Conservation (phyloP, 305 asterid species). For the Solanum hybrid region DNA sequence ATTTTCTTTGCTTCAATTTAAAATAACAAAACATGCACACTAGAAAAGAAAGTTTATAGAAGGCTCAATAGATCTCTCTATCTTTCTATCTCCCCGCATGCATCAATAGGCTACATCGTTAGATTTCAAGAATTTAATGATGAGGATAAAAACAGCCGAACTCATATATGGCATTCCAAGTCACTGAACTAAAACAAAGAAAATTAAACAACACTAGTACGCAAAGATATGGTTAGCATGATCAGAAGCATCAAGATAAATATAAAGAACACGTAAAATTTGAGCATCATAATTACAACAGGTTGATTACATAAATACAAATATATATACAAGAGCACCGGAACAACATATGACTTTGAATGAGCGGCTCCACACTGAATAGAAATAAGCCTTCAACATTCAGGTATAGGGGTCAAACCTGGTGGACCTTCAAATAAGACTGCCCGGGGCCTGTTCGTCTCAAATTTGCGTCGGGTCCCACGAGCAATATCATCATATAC, state of each 20-base stretch:
- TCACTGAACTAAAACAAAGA: not conserved
- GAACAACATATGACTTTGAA: not conserved
- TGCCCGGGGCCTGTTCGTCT: constrained; percentile 92
- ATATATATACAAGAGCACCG: not conserved
- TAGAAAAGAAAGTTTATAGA: not conserved
- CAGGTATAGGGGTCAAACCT: constrained; percentile 43
- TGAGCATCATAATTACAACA: not conserved
- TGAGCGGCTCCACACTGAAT: not conserved
- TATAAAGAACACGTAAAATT: not conserved
- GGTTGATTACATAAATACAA: not conserved
- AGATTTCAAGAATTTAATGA: not conserved
- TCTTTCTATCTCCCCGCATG: not conserved
- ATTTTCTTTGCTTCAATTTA: not conserved
- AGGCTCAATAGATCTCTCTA: not conserved
- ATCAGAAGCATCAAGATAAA: not conserved
- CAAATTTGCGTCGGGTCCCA: constrained; percentile 87
- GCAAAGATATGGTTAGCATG: not conserved
- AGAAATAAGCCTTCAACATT: not conserved
- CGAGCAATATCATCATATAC: constrained; percentile 92
- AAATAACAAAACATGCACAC: not conserved
- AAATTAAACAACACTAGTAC: not conserved
- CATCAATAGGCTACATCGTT: not conserved
- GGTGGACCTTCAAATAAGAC: constrained; percentile 99
- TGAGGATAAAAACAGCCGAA: not conserved
- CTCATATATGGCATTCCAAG: not conserved